Conservation (phyloP, 139 green algal genomes). For the Closterium sp. region DNA sequence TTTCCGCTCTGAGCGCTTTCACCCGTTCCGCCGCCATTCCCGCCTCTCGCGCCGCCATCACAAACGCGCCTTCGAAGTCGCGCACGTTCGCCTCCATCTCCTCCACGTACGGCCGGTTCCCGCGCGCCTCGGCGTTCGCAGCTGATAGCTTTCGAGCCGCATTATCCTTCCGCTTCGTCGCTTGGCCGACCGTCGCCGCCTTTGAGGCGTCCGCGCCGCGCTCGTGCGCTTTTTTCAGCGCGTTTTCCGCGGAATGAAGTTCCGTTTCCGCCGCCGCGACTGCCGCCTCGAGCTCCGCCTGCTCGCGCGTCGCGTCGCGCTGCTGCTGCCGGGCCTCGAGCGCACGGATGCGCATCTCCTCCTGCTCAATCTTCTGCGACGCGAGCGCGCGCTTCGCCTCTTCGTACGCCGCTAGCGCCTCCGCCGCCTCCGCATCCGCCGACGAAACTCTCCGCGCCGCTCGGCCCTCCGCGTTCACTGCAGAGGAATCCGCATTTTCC, state of each 20-base stretch:
- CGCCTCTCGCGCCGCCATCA: neutral
- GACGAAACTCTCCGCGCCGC: neutral
- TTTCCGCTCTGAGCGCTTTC: neutral
- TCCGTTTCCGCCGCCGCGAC: neutral
- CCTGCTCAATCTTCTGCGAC: neutral
- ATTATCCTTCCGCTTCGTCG: neutral
- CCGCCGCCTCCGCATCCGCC: neutral
- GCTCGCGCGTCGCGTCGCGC: neutral
- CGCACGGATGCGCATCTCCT: neutral
- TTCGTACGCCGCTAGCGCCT: neutral
- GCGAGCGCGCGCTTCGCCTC: neutral
- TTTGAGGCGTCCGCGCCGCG: neutral
- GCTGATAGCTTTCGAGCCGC: neutral
- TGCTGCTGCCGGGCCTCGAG: neutral
- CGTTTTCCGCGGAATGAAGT: neutral
- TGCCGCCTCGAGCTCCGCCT: neutral
- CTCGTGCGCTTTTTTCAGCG: neutral
- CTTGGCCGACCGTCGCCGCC: neutral
- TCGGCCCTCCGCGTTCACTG: neutral
- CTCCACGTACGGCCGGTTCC: neutral
- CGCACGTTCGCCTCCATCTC: neutral
- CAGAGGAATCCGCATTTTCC: no score
- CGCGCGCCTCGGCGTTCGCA: neutral
- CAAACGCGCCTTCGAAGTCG: neutral
- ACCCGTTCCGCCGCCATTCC: neutral